Evolutionary conservation across 768 basidiomycete genomes (phyloP).

Genomic region (Trametopsis cervina): DNA sequence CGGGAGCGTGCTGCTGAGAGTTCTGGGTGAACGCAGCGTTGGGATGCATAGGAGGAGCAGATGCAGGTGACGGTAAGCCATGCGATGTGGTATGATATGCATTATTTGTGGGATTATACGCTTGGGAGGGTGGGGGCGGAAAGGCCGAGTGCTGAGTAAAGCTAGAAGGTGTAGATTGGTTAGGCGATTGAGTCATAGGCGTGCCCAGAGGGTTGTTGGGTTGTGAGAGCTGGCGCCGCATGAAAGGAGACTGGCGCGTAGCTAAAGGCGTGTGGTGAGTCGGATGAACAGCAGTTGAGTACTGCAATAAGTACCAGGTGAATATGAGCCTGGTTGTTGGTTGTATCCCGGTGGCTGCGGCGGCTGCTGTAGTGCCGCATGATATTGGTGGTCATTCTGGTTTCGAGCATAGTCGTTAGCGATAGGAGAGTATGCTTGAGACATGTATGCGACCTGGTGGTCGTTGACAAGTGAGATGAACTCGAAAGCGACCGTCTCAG

Average conservation of each 20-base stretch:
- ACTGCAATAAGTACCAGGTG: not conserved
- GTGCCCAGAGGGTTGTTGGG: too few relatives aligned
- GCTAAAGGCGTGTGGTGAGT: too few relatives aligned
- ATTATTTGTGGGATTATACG: not conserved
- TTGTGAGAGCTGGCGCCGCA: too few relatives aligned
- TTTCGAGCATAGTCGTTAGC: not conserved
- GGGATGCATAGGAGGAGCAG: not conserved
- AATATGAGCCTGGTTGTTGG: not conserved
- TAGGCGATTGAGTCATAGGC: too few relatives aligned
- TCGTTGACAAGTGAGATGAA: not conserved
- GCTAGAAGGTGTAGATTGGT: too few relatives aligned
- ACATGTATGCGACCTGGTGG: not conserved
- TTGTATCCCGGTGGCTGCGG: constrained; percentile 6
- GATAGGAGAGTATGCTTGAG: not conserved
- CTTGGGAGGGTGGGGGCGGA: not conserved
- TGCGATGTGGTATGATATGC: not conserved
- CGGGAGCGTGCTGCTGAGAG: not conserved
- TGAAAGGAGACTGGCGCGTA: too few relatives aligned
- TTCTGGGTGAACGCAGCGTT: not conserved
- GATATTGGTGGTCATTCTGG: not conserved
- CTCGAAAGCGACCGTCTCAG: not conserved
- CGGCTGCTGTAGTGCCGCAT: not conserved
- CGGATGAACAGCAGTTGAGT: not conserved
- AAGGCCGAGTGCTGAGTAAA: not conserved
- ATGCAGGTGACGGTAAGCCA: not conserved